phyloP scores from a whole-genome alignment of 495 filamentous ascomycete species.

The Aspergillus taichungensis region DNA sequence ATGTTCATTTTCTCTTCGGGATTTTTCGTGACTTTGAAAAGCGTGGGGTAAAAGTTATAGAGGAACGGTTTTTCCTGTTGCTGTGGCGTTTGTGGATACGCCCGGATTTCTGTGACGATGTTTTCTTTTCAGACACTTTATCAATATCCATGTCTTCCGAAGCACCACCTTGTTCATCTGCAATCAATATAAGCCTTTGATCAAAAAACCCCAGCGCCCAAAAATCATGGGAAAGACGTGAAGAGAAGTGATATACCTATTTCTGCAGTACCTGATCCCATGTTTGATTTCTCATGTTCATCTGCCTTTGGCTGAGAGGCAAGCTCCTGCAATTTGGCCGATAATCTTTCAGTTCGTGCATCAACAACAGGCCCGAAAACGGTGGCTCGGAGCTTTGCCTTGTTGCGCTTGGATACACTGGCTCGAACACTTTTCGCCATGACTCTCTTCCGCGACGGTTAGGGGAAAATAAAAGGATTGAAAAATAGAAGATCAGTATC shows the following conservation, averaged over 20 bases:
- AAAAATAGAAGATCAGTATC: background rate
- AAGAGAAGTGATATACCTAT: conserved; percentile 19
- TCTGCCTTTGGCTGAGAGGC: conserved; percentile 51
- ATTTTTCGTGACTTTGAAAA: conserved; percentile 20
- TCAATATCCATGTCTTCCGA: conserved; percentile 34
- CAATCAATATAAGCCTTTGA: background rate
- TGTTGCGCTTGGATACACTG: conserved; percentile 68
- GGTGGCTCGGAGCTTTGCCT: conserved; percentile 59
- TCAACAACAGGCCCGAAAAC: conserved; percentile 73
- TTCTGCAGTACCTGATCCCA: conserved; percentile 9
- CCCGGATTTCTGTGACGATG: conserved; percentile 18
- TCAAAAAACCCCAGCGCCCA: too few relatives aligned
- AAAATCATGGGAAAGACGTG: too few relatives aligned
- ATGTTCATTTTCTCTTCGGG: conserved; percentile 24
- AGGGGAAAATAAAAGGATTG: conserved; percentile 1
- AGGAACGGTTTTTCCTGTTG: conserved; percentile 31
- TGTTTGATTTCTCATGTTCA: conserved; percentile 15
- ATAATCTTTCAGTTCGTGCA: conserved; percentile 68
- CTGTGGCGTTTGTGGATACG: conserved; percentile 34
- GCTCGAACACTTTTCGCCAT: conserved; percentile 83
- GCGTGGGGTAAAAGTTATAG: conserved; percentile 34
- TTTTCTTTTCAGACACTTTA: conserved; percentile 9
- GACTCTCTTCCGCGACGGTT: conserved; percentile 7
- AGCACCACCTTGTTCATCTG: background rate
- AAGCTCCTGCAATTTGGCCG: conserved; percentile 69